Conservation (phyloP, 768 basidiomycete genomes). For the Cystofilobasidium capitatum region DNA sequence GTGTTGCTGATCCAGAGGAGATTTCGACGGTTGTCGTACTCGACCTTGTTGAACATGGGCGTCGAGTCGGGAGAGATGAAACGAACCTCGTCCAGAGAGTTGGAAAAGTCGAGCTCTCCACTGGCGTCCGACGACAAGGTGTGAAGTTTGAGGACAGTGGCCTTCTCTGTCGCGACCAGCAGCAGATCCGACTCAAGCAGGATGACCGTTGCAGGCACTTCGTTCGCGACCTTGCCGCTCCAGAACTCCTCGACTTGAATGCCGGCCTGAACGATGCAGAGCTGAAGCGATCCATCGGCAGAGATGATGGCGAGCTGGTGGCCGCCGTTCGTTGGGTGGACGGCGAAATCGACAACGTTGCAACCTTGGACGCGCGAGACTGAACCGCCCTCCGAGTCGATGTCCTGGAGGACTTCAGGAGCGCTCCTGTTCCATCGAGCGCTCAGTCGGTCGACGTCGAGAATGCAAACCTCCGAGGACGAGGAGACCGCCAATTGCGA, state of each 20-base stretch:
- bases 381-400: background rate
- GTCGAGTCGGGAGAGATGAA: background rate
- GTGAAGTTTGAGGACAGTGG: slow-evolving; percentile 1
- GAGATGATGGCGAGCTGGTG: background rate
- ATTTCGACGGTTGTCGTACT: slow-evolving; percentile 1
- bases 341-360: background rate
- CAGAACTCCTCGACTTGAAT: background rate
- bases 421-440: background rate
- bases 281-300: background rate
- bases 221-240: background rate
- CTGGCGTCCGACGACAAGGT: background rate
- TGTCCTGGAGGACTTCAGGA: background rate
- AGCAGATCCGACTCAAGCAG: slow-evolving; percentile 10
- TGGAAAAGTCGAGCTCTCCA: background rate
- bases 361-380: background rate
- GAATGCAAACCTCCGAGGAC: background rate
- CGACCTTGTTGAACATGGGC: slow-evolving; percentile 16
- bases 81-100: background rate
- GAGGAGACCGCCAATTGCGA: background rate
- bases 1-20: slow-evolving; percentile 24
- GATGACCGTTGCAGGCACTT: background rate
- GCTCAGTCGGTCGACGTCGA: background rate
- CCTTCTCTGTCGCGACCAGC: slow-evolving; percentile 2
- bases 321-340: background rate
- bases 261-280: background rate